A percentile compares a stretch with the other conserved stretches of the same genome.
Evolutionary conservation across 2,329 filamentous ascomycete genomes (phyloP).

Genomic region (Exserohilum rostratum): DNA sequence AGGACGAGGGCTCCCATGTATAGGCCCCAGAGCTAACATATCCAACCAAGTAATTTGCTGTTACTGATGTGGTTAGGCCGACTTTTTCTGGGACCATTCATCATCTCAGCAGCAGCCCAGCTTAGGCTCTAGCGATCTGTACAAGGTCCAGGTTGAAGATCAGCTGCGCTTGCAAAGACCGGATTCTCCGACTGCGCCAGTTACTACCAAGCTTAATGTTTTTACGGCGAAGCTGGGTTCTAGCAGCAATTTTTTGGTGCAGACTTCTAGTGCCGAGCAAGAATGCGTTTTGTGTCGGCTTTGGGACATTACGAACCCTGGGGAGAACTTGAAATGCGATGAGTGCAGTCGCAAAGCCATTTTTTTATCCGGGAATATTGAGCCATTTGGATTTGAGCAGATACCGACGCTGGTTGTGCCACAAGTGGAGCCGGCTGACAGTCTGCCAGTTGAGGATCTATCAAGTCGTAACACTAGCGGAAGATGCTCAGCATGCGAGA

Average conservation of each 20-base stretch:
- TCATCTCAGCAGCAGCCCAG: constrained; percentile 1
- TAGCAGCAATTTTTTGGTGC: constrained; percentile 14
- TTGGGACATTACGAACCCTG: constrained; percentile 32
- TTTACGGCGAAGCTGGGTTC: constrained; percentile 24
- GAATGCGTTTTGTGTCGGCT: constrained; percentile 33
- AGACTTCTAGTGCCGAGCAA: constrained; percentile 8
- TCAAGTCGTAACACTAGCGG: background rate
- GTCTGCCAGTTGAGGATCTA: background rate
- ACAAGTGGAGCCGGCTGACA: background rate
- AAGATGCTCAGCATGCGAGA: constrained; percentile 34
- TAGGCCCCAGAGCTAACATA: background rate
- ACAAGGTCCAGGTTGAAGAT: constrained; percentile 18
- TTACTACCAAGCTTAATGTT: constrained; percentile 29
- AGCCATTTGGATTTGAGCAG: background rate
- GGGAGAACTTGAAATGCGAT: constrained; percentile 27
- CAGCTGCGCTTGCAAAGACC: constrained; percentile 10
- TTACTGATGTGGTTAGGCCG: constrained; percentile 14
- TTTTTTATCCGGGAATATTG: background rate
- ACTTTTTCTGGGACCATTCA: constrained; percentile 6
- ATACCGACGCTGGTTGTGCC: background rate
- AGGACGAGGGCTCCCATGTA: constrained; percentile 21
- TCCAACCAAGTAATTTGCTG: background rate
- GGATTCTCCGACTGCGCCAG: constrained; percentile 22
- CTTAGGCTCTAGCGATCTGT: constrained; percentile 10
- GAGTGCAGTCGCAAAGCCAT: constrained; percentile 21